Percentiles rank a stretch among this genome's conserved stretches.
Conservation (phyloP, 257 asterid genomes). For the Jacaranda mimosifolia region DNA sequence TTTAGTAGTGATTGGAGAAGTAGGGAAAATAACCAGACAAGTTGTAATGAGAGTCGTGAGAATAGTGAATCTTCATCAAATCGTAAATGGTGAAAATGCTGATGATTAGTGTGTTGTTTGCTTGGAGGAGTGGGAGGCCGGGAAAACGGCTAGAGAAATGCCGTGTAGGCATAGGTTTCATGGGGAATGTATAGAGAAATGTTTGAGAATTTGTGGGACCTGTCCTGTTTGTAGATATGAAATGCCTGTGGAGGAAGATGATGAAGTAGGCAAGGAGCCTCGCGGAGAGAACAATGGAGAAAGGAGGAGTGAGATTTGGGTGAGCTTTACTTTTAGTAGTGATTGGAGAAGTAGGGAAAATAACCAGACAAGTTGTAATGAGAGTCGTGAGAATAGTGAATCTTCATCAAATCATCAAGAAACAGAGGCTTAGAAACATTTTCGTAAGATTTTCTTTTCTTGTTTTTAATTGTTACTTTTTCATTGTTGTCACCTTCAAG, state of each 20-base stretch:
- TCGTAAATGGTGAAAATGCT: slow-evolving; percentile 30
- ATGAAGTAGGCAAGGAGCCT: slow-evolving; percentile 15
- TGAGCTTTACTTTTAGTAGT: slow-evolving; percentile 41
- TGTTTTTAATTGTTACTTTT: background rate
- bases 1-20: slow-evolving; percentile 34
- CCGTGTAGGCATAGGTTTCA: slow-evolving; percentile 74
- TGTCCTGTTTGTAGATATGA: slow-evolving; percentile 70
- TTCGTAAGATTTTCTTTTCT: background rate
- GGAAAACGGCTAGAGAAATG: slow-evolving; percentile 58
- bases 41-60: too few species aligned
- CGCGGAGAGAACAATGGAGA: slow-evolving; percentile 31
- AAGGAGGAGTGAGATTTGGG: slow-evolving; percentile 50
- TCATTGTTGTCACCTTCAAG: background rate
- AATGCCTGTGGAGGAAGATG: slow-evolving; percentile 60
- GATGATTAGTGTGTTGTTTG: slow-evolving; percentile 56
- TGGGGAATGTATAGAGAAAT: slow-evolving; percentile 58
- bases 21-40: slow-evolving; percentile 13
- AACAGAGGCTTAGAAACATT: slow-evolving; percentile 19
- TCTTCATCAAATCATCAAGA: slow-evolving; percentile 20
- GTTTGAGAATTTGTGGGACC: slow-evolving; percentile 61
- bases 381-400: background rate
- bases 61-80: too few species aligned
- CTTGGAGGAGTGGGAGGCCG: slow-evolving; percentile 54
- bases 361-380: background rate
- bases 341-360: slow-evolving; percentile 30